phyloP scores from a whole-genome alignment of 2,329 filamentous ascomycete genomes.

The Neopestalotiopsis sp. region DNA sequence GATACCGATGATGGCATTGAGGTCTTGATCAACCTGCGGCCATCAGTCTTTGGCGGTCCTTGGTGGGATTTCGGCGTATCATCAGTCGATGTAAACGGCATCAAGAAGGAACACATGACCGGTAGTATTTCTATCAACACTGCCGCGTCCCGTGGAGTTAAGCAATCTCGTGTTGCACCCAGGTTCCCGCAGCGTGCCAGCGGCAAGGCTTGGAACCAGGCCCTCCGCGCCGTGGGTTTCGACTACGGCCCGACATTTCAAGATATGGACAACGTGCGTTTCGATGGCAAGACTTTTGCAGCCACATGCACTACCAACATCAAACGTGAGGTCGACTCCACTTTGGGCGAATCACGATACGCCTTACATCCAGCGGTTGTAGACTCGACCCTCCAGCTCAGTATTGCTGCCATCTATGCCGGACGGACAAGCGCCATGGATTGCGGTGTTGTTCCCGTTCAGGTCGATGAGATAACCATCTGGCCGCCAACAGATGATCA shows the following conservation, averaged over 20 bases:
- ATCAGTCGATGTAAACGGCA: constrained; percentile 27
- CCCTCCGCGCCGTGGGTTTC: constrained; percentile 42
- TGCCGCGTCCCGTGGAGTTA: constrained; percentile 16
- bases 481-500: constrained; percentile 25
- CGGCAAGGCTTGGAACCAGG: constrained; percentile 38
- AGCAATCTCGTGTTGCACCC: constrained; percentile 24
- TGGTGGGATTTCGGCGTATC: constrained; percentile 39
- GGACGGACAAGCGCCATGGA: constrained; percentile 35
- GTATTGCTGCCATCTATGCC: constrained; percentile 36
- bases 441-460: constrained; percentile 37
- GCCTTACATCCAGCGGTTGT: constrained; percentile 46
- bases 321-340: constrained; percentile 25
- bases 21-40: constrained; percentile 31
- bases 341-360: constrained; percentile 42
- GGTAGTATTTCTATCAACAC: constrained; percentile 33
- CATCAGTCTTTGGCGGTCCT: constrained; percentile 22
- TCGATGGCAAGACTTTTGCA: constrained; percentile 32
- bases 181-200: constrained; percentile 29
- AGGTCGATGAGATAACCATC: constrained; percentile 33
- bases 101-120: constrained; percentile 32
- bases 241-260: constrained; percentile 46
- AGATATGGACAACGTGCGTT: constrained; percentile 35
- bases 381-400: constrained; percentile 42
- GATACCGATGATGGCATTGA: constrained; percentile 38
- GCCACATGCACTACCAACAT: constrained; percentile 33